Base-by-base conservation (phyloP, 2,329 filamentous ascomycete genomes). In the Blastomyces gilchristii region DNA sequence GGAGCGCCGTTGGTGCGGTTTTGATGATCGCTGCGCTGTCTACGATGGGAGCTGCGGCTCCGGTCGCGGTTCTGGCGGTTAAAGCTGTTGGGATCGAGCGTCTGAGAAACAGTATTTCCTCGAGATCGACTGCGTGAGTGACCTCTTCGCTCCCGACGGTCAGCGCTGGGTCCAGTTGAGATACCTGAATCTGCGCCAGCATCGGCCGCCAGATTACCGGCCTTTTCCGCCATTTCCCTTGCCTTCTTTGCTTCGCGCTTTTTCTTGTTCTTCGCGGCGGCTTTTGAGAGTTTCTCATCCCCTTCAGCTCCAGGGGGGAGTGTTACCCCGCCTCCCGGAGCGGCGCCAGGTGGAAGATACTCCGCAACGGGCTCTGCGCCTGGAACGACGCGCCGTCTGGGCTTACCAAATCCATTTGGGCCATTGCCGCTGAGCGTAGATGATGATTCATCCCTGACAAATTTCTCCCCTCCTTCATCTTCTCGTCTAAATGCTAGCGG, bases 401-500 rank as follows among this genome's bases (percentile, higher is more conserved):
- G 85, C 73, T 82, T 84, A 65, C 85, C 91, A 71, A 96, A 97
- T n/a, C 89, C 90, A 71, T 93, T 95, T 58, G 86, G 79, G 54
- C 77, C 76, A 43, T 79, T 77, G 37, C 69, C 72, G 31, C 84
- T 82, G 49, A 85, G 76, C n/a, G 86, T 85, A 2, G 87, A 83
- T 34, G 57, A 59, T 31, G 58, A 59, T 37, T 87, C 91, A 67
- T 94, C 93, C 75, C 89, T 87, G 64, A 90, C 80, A 72, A 92
- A 95, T 7, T 93, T 92, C 9, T 89, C 89, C 61, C 94, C 94
- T 61, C 94, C 94, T 77, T 99, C 91, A 68, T 99, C 94, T 76
- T 99, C 94, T 63, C 94, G 91, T 82, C 96, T 96, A 81, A 97
- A 99, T 69, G 94, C 90, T 66, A 97, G 81, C 11, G 94, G 94